Conservation (phyloP, 768 basidiomycete genomes). For the Daedalea quercina region DNA sequence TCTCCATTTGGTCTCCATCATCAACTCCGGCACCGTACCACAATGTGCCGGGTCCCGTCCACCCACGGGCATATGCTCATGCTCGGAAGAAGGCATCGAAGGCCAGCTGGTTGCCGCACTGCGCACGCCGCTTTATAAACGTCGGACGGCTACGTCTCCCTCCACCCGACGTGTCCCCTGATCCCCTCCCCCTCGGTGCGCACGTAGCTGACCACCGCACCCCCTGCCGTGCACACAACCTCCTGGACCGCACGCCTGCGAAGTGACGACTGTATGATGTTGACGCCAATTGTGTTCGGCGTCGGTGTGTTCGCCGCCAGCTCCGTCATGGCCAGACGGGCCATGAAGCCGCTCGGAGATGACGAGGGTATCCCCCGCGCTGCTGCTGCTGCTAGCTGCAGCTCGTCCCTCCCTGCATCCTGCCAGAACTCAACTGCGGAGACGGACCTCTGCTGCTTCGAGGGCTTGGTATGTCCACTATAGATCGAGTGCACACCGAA, state of each 20-base stretch:
- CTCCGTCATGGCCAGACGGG: conserved; percentile 5
- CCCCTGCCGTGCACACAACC: no score
- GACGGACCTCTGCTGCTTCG: conserved; percentile 52
- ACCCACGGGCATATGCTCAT: not conserved
- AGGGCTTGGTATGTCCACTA: conserved; percentile 2
- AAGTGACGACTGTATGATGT: conserved; percentile 10
- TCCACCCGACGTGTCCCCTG: no score
- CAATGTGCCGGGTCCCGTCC: not conserved
- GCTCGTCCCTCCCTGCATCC: conserved; percentile 40
- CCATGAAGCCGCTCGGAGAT: not conserved
- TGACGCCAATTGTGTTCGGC: conserved; percentile 15
- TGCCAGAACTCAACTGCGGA: conserved; percentile 46
- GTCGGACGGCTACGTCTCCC: not conserved
- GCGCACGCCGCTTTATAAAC: not conserved
- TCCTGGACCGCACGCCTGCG: not conserved
- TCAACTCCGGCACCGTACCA: not conserved
- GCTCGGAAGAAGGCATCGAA: not conserved
- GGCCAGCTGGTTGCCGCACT: not conserved
- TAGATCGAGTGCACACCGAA: no score
- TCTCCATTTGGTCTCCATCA: not conserved
- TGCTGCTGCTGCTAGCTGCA: conserved; percentile 39
- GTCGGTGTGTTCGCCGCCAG: conserved; percentile 15
- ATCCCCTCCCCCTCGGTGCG: no score
- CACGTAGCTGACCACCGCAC: no score
- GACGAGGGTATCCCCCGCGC: not conserved